A percentile compares a stretch with the other conserved stretches of the same genome.
Evolutionary conservation across 2,329 filamentous ascomycete species (phyloP).

Genomic region (Aureobasidium sp.): DNA sequence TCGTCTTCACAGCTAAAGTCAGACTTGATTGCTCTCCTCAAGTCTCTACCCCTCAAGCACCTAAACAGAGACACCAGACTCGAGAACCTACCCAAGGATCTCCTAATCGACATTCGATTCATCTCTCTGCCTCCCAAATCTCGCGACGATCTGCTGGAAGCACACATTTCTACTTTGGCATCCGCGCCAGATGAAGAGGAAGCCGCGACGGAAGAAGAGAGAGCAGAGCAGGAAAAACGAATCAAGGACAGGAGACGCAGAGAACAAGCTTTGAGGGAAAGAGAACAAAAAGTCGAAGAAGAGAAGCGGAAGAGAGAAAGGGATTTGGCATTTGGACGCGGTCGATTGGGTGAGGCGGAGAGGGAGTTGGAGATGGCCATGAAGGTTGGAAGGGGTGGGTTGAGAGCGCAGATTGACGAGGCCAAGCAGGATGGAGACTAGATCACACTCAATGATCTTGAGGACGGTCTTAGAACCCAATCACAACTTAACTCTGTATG

Average conservation of each 20-base stretch:
- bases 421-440: neutral
- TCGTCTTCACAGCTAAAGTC: slow-evolving; percentile 59
- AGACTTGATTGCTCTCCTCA: slow-evolving; percentile 61
- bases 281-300: slow-evolving; percentile 39
- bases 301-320: slow-evolving; percentile 22
- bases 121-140: slow-evolving; percentile 56
- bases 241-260: slow-evolving; percentile 45
- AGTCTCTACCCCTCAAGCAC: slow-evolving; percentile 49
- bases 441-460: too few relatives aligned
- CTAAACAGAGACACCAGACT: slow-evolving; percentile 55
- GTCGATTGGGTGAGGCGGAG: slow-evolving; percentile 60
- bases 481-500: too few relatives aligned
- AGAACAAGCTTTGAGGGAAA: slow-evolving; percentile 61
- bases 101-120: slow-evolving; percentile 63
- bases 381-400: slow-evolving; percentile 59
- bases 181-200: slow-evolving; percentile 45
- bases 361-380: slow-evolving; percentile 62
- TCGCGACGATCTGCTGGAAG: slow-evolving; percentile 59
- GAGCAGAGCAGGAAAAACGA: slow-evolving; percentile 47
- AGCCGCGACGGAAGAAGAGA: slow-evolving; percentile 29
- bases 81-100: slow-evolving; percentile 52
- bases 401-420: slow-evolving; percentile 53
- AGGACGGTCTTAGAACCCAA: too few relatives aligned
- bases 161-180: slow-evolving; percentile 58
- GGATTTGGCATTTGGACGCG: slow-evolving; percentile 27